Conservation (phyloP, 176 grass and related monocot genomes). For the Carex cristatella region DNA sequence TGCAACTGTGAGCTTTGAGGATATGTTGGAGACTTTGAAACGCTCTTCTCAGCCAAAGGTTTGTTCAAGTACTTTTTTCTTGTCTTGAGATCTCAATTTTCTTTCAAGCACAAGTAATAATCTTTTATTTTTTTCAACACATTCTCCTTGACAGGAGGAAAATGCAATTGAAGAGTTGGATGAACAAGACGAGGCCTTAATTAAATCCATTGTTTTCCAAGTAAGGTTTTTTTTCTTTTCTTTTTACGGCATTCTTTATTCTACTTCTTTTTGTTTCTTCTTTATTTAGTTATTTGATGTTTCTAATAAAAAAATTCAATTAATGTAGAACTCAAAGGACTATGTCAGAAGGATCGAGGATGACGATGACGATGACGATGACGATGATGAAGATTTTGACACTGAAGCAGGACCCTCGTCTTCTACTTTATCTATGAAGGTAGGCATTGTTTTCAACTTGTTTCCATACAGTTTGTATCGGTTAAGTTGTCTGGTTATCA, state of each 20-base stretch:
- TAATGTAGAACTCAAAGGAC: constrained; percentile 69
- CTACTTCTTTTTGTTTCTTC: constrained; percentile 13
- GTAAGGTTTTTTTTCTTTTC: constrained; percentile 34
- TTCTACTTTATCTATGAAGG: neutral
- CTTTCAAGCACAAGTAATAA: neutral
- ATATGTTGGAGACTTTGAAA: constrained; percentile 86
- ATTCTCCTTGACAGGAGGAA: constrained; percentile 40
- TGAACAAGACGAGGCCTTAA: constrained; percentile 76
- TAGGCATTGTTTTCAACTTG: neutral
- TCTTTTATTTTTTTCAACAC: neutral
- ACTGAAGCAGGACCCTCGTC: constrained; percentile 2
- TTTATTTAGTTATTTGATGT: neutral
- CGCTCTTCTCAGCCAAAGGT: constrained; percentile 54
- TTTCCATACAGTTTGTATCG: neutral
- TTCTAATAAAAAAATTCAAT: neutral
- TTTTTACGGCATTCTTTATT: constrained; percentile 8
- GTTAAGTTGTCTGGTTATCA: neutral
- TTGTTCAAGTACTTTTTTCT: neutral
- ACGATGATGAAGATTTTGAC: constrained; percentile 38
- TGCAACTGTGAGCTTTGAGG: constrained; percentile 74
- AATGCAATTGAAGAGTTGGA: constrained; percentile 66
- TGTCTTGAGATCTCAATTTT: neutral
- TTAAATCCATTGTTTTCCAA: constrained; percentile 76
- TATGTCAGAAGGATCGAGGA: constrained; percentile 73
- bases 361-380: constrained; percentile 32